phyloP scores from a whole-genome alignment of 805 yeast species.

The Huiozyma sinensis region DNA sequence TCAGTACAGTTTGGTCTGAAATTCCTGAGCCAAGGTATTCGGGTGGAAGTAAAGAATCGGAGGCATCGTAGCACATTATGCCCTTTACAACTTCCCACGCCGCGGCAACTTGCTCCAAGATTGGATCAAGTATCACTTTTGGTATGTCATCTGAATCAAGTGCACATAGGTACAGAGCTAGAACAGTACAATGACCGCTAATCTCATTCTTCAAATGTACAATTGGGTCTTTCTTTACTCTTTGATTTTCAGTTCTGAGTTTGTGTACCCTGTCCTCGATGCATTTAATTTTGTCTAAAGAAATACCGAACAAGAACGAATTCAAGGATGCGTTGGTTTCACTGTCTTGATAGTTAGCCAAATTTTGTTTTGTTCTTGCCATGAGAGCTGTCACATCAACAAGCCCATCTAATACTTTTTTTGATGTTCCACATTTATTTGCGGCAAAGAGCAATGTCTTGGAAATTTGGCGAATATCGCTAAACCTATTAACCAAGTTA shows the following conservation, averaged over 20 bases:
- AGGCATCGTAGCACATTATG: conserved; percentile 56
- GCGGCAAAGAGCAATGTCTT: conserved; percentile 35
- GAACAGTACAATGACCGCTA: conserved; percentile 62
- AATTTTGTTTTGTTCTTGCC: conserved; percentile 27
- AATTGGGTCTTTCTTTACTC: conserved; percentile 29
- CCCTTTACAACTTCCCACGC: conserved; percentile 31
- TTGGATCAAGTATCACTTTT: neutral
- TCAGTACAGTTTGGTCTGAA: conserved; percentile 39
- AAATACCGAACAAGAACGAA: conserved; percentile 37
- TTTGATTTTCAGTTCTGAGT: conserved; percentile 27
- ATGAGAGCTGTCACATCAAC: conserved; percentile 9
- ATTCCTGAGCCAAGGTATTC: conserved; percentile 31
- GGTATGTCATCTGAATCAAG: neutral
- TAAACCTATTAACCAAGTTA: conserved; percentile 58
- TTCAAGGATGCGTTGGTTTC: conserved; percentile 72
- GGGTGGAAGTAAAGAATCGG: conserved; percentile 53
- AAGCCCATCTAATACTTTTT: neutral
- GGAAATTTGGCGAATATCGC: conserved; percentile 56
- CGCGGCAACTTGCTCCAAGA: conserved; percentile 10
- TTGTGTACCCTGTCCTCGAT: conserved; percentile 25
- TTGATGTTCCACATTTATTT: conserved; percentile 9
- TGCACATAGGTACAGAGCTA: conserved; percentile 36
- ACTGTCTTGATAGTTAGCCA: conserved; percentile 45
- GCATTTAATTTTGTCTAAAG: conserved; percentile 21
- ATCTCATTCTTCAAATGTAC: conserved; percentile 42